These are phyloP conservation scores for Hypoxylon sp. DNA, from an alignment of 2,329 filamentous ascomycete species.

Conservation along the genomic window DNA sequence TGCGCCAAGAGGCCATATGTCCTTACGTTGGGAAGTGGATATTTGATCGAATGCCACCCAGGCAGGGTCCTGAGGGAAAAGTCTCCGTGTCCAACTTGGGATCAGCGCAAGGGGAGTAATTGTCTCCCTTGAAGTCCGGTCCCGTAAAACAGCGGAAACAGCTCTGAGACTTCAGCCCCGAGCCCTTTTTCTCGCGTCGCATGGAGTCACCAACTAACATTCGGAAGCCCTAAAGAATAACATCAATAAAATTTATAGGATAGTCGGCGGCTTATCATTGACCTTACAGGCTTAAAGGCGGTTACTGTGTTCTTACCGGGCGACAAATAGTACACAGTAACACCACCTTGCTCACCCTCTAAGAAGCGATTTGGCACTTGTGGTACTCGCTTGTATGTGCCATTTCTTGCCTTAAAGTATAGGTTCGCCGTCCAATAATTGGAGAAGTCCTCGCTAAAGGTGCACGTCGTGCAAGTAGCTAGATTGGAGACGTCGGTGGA, in stretches of 20 bases:
- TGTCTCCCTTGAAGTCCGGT: conserved; percentile 58
- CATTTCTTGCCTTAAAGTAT: conserved; percentile 48
- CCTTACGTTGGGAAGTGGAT: conserved; percentile 65
- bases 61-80: conserved; percentile 58
- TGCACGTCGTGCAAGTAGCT: conserved; percentile 59
- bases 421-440: conserved; percentile 51
- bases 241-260: conserved; percentile 47
- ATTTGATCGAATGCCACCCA: conserved; percentile 63
- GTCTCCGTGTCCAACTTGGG: conserved; percentile 61
- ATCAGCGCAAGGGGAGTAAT: conserved; percentile 58
- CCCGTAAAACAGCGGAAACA: conserved; percentile 60
- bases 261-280: conserved; percentile 57
- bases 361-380: conserved; percentile 54
- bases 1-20: background rate
- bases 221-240: conserved; percentile 61
- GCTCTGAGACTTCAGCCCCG: conserved; percentile 52
- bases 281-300: conserved; percentile 64
- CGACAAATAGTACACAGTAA: conserved; percentile 59
- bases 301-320: conserved; percentile 53
- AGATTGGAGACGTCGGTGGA: conserved; percentile 44
- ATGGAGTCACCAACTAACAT: conserved; percentile 59
- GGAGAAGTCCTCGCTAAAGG: conserved; percentile 52
- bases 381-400: conserved; percentile 51
- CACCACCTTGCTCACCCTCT: conserved; percentile 49
- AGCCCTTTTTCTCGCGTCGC: conserved; percentile 49